Conservation (phyloP, 441 rosid species). For the Euphorbia schlechtendalii region DNA sequence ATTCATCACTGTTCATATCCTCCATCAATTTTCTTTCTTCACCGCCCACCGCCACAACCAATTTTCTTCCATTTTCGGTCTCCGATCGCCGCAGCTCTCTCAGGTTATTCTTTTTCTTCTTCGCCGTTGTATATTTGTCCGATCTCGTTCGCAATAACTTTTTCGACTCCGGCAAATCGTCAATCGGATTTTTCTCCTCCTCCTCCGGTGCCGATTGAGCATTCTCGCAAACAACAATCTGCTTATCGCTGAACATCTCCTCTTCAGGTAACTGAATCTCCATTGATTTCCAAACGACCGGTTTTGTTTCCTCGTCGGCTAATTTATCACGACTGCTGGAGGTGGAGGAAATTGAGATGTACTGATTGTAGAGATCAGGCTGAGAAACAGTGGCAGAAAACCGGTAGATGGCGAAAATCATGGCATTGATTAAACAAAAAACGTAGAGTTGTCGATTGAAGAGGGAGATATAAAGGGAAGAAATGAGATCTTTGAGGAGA, state of each 20-base stretch:
- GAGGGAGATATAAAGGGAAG: constrained; percentile 12
- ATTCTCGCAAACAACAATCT: constrained; percentile 20
- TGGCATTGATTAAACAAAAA: constrained; percentile 26
- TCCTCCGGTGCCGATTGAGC: constrained; percentile 2
- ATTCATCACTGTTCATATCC: constrained; percentile 45
- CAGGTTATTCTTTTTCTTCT: neutral
- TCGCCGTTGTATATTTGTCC: constrained; percentile 19
- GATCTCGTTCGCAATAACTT: constrained; percentile 24
- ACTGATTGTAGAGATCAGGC: constrained; percentile 27
- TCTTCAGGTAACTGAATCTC: constrained; percentile 7
- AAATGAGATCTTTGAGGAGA: neutral
- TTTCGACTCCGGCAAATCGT: neutral
- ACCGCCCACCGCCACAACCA: constrained; percentile 10
- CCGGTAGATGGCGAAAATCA: constrained; percentile 26
- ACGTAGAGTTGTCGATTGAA: constrained; percentile 9
- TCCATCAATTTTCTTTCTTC: constrained; percentile 29
- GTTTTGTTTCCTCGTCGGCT: neutral
- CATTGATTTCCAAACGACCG: constrained; percentile 6
- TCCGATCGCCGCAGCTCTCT: constrained; percentile 16
- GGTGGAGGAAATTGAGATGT: constrained; percentile 18
- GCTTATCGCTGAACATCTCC: constrained; percentile 15
- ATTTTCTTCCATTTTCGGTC: constrained; percentile 27
- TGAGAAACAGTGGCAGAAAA: constrained; percentile 10
- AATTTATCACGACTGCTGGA: constrained; percentile 2
- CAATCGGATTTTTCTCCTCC: neutral